Evolutionary conservation across 1,139 yeast genomes (phyloP).

Genomic region (Saccharomycopsis phalli): DNA sequence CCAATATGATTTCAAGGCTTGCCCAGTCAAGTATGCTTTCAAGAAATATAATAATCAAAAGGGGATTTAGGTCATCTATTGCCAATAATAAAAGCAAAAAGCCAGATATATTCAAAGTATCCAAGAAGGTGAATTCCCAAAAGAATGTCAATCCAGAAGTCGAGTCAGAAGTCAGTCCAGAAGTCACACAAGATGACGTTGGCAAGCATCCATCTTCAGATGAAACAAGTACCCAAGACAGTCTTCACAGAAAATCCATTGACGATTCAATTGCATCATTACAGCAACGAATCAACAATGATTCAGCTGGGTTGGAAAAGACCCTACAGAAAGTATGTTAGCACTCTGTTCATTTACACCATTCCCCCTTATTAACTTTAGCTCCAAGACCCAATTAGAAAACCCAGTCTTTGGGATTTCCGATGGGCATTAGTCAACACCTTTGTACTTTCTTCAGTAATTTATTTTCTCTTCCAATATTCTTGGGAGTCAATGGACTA

Average conservation of each 20-base stretch:
- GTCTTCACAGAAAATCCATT: not conserved
- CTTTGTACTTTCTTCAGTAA: constrained; percentile 12
- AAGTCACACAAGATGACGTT: constrained; percentile 1
- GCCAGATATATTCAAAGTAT: constrained; percentile 4
- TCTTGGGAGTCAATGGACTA: constrained; percentile 16
- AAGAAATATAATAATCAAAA: too few relatives aligned
- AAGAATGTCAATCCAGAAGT: not conserved
- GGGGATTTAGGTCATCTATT: too few relatives aligned
- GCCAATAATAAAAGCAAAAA: too few relatives aligned
- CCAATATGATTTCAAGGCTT: too few relatives aligned
- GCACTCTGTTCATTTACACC: too few relatives aligned
- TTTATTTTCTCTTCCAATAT: constrained; percentile 15
- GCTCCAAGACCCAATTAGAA: constrained; percentile 1
- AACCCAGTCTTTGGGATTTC: constrained; percentile 17
- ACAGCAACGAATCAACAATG: constrained; percentile 8
- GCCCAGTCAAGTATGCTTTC: too few relatives aligned
- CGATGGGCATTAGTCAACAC: constrained; percentile 13
- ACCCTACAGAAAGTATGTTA: constrained; percentile 11
- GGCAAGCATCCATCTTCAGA: not conserved
- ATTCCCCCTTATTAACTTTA: too few relatives aligned
- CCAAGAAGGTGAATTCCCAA: not conserved
- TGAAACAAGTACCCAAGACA: not conserved
- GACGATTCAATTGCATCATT: constrained; percentile 15
- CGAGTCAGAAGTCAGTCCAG: not conserved
- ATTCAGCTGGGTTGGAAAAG: constrained; percentile 11